Base-by-base conservation (phyloP, 768 basidiomycete genomes). In the Suillus ampliporus region DNA sequence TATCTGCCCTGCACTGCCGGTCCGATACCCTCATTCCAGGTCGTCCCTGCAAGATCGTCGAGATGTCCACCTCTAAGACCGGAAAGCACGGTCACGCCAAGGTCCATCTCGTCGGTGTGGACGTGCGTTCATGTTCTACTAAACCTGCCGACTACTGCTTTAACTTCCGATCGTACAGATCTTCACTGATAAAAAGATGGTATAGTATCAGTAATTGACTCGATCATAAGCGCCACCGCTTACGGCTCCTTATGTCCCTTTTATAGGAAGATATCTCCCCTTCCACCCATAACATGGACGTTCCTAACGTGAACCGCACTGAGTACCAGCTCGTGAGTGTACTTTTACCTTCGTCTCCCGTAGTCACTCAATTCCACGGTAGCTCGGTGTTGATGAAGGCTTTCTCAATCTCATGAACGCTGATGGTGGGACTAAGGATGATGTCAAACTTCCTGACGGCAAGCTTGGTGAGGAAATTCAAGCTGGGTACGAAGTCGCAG, bases 41-140 rank as follows among this genome's bases (percentile, higher is more conserved):
- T 69, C 89, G 95, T 71, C 96, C 96, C 68, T 99, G 96, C 92
- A 99, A 99, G 85, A 95, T 95, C 81, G 89, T 95, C 71, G 95
- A 97, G 78, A 98, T 97, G 96, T 97, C 95, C 66, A 97, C 96
- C 82, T 99, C 96, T 77, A 99, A 99, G 89, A 97, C 95, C 53
- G 96, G 97, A 72, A 99, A 99, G 88, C 97, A 99, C 84, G 97
- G 97, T 72, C 97, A 99, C 83, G 97, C 97, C 79, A 99, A 99
- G 82, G 97, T 99, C 75, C 95, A 99, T 81, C 86, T 99, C 66
- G 87, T 98, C 71, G 97, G 89, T 76, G 92, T 94, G 76, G 97
- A 99, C 81, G 96, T 97, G 75, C 66, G 94, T 87, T 37, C 52
- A 31, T 54, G 50, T 54, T 46, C 13, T 46, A 21, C 19, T 63